Evolutionary conservation across 208 protist species (phyloP).

Genomic region (Porcisia hertigi): DNA sequence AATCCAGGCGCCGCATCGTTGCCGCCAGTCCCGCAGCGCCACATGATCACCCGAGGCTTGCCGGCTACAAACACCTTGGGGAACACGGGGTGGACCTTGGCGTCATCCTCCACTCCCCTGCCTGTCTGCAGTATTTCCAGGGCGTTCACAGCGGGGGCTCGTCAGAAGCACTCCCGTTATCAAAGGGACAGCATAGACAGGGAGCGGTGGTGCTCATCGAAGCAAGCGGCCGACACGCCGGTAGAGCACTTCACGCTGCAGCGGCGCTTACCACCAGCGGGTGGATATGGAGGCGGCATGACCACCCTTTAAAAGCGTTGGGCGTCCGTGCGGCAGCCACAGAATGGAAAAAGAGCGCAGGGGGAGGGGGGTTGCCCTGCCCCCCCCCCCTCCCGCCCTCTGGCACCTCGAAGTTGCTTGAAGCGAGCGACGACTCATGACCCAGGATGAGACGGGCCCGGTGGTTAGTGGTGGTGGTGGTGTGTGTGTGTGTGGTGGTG

Average conservation of each 20-base stretch:
- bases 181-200: neutral
- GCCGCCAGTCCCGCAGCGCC: neutral
- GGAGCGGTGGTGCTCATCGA: slow-evolving; percentile 44
- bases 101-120: neutral
- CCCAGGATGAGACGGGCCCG: too few relatives aligned
- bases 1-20: neutral
- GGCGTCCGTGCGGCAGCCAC: neutral
- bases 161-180: neutral
- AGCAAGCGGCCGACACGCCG: slow-evolving; percentile 35
- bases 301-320: neutral
- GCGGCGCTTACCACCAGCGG: slow-evolving; percentile 43
- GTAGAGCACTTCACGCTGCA: slow-evolving; percentile 61
- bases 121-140: neutral
- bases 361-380: too few relatives aligned
- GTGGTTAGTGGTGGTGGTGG: too few relatives aligned
- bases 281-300: slow-evolving; percentile 13
- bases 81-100: slow-evolving; percentile 5
- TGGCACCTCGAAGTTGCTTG: too few relatives aligned
- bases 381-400: too few relatives aligned
- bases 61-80: neutral
- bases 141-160: neutral
- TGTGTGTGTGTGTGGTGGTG: too few relatives aligned
- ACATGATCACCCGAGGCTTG: neutral
- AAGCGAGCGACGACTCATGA: too few relatives aligned
- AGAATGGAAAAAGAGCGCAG: too few relatives aligned